Evolutionary conservation across 805 yeast genomes (phyloP), one percentile per base, ranked within the genome.

Genomic region (Vanderwaltozyma polyspora): DNA sequence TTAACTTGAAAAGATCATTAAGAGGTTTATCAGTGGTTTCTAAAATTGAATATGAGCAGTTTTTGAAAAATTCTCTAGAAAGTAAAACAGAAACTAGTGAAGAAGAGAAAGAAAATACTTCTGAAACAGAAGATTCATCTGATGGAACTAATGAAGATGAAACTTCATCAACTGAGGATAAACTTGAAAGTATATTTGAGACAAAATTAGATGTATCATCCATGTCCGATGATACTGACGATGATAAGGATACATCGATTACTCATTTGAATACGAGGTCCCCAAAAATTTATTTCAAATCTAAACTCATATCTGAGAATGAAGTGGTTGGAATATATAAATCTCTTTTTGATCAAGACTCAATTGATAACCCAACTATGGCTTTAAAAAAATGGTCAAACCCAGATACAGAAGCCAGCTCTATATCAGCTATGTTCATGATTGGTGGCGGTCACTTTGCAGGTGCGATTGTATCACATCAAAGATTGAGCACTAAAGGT

Each of bases 381-480:
- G 51, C 68, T 0, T 44, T 83, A n/a, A 46, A 50, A 19, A 31
- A 45, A 21, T 68, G 68, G 68, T 64, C 48, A 37, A 35, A 25
- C 11, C 30, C 37, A 9, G 42, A 36, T 42, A 55, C 44, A 25
- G 40, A 43, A 11, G 34, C 48, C 2, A 29, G 34, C 0, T 60
- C 62, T 3, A 67, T 67, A 29, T 82, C 94, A 5, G 94, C 94
- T 1, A 57, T 91, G 10, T 72, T 91, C 45, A 84, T 91, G 95
- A 72, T 91, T 34, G 96, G 96, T 12, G 96, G 97, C 29, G 98
- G 98, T 28, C 96, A 91, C 60, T 91, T 91, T 64, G 95, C 97
- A 0, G 98, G 91, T 14, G 95, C 95, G 0, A 80, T 91, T 28
- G 67, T 91, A 7, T 74, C 85, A 2, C 96, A 87, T 49, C 65